These are phyloP conservation scores for Taphrina sp. DNA, from an alignment of 1,139 yeast genomes.

Conservation along the genomic window DNA sequence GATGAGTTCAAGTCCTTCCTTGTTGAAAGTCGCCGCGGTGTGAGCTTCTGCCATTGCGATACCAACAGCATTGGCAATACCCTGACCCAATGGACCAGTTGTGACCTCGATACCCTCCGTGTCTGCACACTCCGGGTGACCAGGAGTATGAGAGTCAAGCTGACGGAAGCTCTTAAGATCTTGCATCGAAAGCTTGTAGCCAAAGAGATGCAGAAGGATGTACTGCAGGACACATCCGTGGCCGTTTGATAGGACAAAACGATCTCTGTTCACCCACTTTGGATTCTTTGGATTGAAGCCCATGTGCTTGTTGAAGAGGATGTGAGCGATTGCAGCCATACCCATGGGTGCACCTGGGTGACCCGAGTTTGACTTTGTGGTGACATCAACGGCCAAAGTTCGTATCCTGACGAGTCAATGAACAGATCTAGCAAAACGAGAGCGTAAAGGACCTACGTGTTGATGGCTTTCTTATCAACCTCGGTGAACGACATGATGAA, in stretches of 20 bases:
- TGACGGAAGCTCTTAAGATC: slow-evolving; percentile 93
- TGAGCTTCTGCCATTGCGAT: slow-evolving; percentile 92
- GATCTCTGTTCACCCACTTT: slow-evolving; percentile 89
- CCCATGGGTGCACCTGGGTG: slow-evolving; percentile 99
- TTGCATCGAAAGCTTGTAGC: slow-evolving; percentile 76
- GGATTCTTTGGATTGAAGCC: slow-evolving; percentile 88
- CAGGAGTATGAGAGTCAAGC: slow-evolving; percentile 87
- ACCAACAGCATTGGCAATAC: slow-evolving; percentile 96
- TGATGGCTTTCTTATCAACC: slow-evolving; percentile 73
- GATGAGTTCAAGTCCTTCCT: slow-evolving; percentile 69
- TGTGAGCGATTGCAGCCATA: slow-evolving; percentile 83
- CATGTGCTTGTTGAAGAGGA: slow-evolving; percentile 69
- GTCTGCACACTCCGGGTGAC: slow-evolving; percentile 85
- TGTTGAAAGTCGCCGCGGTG: slow-evolving; percentile 90
- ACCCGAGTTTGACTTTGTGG: slow-evolving; percentile 88
- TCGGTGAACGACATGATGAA: slow-evolving; percentile 45
- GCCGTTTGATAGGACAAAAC: slow-evolving; percentile 94
- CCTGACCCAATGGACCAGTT: slow-evolving; percentile 99
- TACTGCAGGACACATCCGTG: slow-evolving; percentile 94
- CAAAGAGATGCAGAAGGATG: slow-evolving; percentile 79
- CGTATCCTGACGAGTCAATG: slow-evolving; percentile 48
- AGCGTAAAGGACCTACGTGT: no score
- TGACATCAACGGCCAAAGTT: slow-evolving; percentile 80
- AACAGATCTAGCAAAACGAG: no score
- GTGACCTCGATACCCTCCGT: slow-evolving; percentile 93